Conservation (phyloP, 2,329 filamentous ascomycete species). For the Colletotrichum lindemuthianum region DNA sequence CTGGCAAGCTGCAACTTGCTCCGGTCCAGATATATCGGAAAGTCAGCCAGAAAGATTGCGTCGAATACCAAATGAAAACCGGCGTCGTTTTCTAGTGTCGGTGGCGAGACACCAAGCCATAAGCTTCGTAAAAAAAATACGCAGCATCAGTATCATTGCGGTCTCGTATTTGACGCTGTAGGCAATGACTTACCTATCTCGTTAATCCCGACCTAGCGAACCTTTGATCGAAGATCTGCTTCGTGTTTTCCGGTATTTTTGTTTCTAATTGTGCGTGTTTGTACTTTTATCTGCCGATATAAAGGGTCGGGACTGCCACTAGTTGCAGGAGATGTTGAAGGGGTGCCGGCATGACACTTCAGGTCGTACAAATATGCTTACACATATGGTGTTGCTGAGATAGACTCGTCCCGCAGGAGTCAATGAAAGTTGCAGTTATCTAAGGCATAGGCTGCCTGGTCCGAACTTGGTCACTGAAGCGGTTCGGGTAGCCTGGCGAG, state of each 20-base stretch:
- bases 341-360: constrained; percentile 23
- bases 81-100: constrained; percentile 42
- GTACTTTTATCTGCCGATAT: constrained; percentile 33
- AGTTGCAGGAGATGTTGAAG: constrained; percentile 35
- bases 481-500: background rate
- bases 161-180: constrained; percentile 43
- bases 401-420: background rate
- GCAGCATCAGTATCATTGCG: constrained; percentile 47
- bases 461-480: too few relatives aligned
- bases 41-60: too few relatives aligned
- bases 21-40: background rate
- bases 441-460: too few relatives aligned
- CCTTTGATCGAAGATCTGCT: constrained; percentile 45
- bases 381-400: background rate
- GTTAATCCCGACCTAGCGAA: constrained; percentile 45
- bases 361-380: constrained; percentile 27
- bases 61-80: constrained; percentile 7
- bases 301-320: constrained; percentile 34
- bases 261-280: constrained; percentile 39
- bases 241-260: constrained; percentile 45
- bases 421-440: too few relatives aligned
- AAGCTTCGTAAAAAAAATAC: constrained; percentile 51
- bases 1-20: constrained; percentile 7
- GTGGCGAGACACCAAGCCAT: constrained; percentile 48
- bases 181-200: constrained; percentile 42